Conservation (phyloP, 2,329 filamentous ascomycete species). For the Penicillium sp. region DNA sequence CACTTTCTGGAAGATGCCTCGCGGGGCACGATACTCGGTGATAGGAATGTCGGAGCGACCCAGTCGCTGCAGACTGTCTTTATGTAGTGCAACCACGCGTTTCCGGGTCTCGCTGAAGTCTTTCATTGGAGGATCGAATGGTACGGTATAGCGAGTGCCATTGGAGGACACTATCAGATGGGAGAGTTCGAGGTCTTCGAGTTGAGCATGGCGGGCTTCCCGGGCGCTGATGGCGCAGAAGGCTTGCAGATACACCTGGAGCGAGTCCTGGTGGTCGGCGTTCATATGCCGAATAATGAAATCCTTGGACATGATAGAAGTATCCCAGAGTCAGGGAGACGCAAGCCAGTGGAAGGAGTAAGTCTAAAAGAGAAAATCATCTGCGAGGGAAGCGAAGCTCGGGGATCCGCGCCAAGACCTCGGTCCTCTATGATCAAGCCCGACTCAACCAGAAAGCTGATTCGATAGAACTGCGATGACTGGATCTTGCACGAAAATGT, state of each 20-base stretch:
- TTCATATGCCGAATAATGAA: conserved; percentile 84
- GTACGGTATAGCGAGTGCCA: conserved; percentile 47
- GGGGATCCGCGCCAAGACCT: conserved; percentile 20
- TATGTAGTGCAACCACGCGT: conserved; percentile 68
- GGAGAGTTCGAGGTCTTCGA: conserved; percentile 61
- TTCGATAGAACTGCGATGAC: neutral
- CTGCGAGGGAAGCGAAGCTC: neutral
- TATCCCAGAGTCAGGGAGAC: no score
- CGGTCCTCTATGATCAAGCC: conserved; percentile 8
- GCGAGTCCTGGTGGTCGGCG: conserved; percentile 66
- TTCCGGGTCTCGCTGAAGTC: conserved; percentile 61
- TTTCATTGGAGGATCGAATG: conserved; percentile 65
- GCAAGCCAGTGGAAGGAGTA: conserved; percentile 1
- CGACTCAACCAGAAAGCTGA: neutral
- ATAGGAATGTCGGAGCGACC: conserved; percentile 54
- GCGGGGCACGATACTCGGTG: conserved; percentile 48
- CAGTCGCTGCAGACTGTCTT: conserved; percentile 54
- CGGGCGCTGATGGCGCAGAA: conserved; percentile 55
- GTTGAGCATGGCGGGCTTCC: conserved; percentile 52
- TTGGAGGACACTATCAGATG: conserved; percentile 57
- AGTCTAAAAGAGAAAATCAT: no score
- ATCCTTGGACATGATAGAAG: conserved; percentile 42
- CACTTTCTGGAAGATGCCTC: conserved; percentile 48
- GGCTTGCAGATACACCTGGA: conserved; percentile 71
- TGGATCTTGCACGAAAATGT: neutral